Evolutionary conservation across 2,329 filamentous ascomycete species (phyloP).

Genomic region (Pseudogymnoascus sp.): DNA sequence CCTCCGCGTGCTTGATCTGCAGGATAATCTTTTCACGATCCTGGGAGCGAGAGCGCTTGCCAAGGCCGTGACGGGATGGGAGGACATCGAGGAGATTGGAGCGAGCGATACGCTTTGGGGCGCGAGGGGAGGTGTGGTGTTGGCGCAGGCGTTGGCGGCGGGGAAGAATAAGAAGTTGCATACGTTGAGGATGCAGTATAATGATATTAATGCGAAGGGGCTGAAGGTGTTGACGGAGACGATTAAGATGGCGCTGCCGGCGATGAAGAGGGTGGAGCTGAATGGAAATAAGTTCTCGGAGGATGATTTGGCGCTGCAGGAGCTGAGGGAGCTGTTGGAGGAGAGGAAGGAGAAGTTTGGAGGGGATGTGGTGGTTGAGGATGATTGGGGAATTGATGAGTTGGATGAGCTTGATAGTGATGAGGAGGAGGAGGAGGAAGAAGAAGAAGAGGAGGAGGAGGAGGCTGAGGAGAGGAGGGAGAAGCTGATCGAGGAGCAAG

Average conservation of each 20-base stretch:
- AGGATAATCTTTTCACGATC: conserved; percentile 94
- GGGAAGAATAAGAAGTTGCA: conserved; percentile 74
- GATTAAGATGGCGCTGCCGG: conserved; percentile 59
- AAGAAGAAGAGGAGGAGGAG: conserved; percentile 52
- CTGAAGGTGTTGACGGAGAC: conserved; percentile 64
- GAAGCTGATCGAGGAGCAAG: conserved; percentile 59
- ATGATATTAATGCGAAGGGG: conserved; percentile 77
- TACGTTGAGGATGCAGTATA: conserved; percentile 79
- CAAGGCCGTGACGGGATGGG: conserved; percentile 65
- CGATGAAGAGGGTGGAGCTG: conserved; percentile 76
- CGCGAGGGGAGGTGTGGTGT: conserved; percentile 63
- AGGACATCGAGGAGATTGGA: conserved; percentile 69
- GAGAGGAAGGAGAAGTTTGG: conserved; percentile 66
- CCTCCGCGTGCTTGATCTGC: conserved; percentile 75
- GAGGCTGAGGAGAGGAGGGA: conserved; percentile 57
- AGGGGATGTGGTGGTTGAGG: conserved; percentile 60
- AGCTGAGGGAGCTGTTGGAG: conserved; percentile 62
- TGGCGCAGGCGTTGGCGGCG: conserved; percentile 63
- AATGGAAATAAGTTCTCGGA: conserved; percentile 95
- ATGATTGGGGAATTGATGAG: conserved; percentile 77
- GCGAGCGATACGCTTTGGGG: conserved; percentile 82
- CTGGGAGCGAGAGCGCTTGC: conserved; percentile 71
- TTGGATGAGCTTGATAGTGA: conserved; percentile 65
- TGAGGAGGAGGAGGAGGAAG: conserved; percentile 58
- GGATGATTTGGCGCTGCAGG: conserved; percentile 64